A percentile compares a stretch with the other conserved stretches of the same genome.
Evolutionary conservation across 768 basidiomycete genomes (phyloP).

Genomic region (Termitomyces sp.): DNA sequence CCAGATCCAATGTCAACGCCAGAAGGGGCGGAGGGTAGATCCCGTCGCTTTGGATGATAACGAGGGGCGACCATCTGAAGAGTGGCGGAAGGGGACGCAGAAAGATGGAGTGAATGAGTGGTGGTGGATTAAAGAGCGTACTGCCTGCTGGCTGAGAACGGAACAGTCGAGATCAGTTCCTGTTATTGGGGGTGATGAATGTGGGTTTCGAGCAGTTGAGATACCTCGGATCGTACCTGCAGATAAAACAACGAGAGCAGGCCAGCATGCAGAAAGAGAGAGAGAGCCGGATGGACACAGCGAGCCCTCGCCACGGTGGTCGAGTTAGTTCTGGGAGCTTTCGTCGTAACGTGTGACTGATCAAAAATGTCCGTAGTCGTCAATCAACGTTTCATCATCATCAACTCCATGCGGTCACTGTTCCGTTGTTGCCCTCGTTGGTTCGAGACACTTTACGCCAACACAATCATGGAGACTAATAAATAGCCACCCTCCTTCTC

Average conservation of each 20-base stretch:
- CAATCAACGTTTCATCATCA: conserved; percentile 9
- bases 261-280: conserved; percentile 12
- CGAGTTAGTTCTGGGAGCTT: background rate
- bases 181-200: conserved; percentile 10
- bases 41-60: conserved; percentile 12
- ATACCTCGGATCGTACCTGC: background rate
- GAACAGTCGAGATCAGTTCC: conserved; percentile 15
- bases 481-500: too few species aligned
- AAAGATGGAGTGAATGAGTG: conserved; percentile 9
- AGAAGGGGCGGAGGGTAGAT: conserved; percentile 10
- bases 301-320: background rate
- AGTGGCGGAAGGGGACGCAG: background rate
- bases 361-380: conserved; percentile 12
- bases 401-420: background rate
- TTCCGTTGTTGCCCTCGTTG: conserved; percentile 2
- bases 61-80: conserved; percentile 9
- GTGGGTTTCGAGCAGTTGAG: conserved; percentile 2
- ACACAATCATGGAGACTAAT: too few species aligned
- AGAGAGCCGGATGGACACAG: background rate
- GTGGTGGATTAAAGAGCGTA: conserved; percentile 17
- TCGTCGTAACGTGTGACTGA: conserved; percentile 11
- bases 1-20: conserved; percentile 14
- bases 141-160: conserved; percentile 13
- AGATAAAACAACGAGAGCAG: background rate
- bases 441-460: too few species aligned